Percentiles rank a stretch among this genome's conserved stretches.
phyloP scores from a whole-genome alignment of 495 filamentous ascomycete species.

The Xylaria grammica region DNA sequence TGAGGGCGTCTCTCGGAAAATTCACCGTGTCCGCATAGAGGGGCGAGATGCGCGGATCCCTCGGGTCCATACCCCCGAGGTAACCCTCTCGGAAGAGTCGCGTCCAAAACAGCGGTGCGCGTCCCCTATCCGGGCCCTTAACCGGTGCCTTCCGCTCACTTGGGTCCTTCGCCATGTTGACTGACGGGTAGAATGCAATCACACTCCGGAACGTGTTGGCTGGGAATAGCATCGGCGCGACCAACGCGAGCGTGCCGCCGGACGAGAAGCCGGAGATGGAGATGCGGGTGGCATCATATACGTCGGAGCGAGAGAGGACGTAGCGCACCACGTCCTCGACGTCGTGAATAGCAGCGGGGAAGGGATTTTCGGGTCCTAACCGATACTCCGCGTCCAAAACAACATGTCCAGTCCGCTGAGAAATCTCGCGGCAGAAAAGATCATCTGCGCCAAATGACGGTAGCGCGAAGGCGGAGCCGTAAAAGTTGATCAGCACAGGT shows the following conservation, averaged over 20 bases:
- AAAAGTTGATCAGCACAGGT: constrained; percentile 53
- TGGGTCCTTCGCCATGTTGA: constrained; percentile 42
- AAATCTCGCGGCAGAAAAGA: constrained; percentile 47
- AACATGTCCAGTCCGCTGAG: constrained; percentile 42
- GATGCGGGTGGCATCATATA: constrained; percentile 43
- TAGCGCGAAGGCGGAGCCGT: constrained; percentile 51
- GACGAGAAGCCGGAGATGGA: constrained; percentile 53
- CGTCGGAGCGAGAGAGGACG: constrained; percentile 35
- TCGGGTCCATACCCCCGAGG: constrained; percentile 40
- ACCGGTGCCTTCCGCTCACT: constrained; percentile 24
- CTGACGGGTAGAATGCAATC: constrained; percentile 48
- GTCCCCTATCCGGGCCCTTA: constrained; percentile 10
- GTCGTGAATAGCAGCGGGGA: constrained; percentile 39
- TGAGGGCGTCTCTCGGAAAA: constrained; percentile 47
- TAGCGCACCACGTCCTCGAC: constrained; percentile 48
- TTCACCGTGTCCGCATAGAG: constrained; percentile 42
- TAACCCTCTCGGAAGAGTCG: constrained; percentile 31
- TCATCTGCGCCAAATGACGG: constrained; percentile 51
- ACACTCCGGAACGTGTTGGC: constrained; percentile 46
- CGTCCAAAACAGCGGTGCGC: constrained; percentile 22
- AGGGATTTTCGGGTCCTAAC: constrained; percentile 42
- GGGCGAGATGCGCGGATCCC: constrained; percentile 55
- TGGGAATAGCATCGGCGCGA: constrained; percentile 45
- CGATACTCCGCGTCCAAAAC: constrained; percentile 52
- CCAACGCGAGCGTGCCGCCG: constrained; percentile 52